Base-by-base conservation (phyloP, 2,329 filamentous ascomycete genomes). In the Parafenestella ontariensis region DNA sequence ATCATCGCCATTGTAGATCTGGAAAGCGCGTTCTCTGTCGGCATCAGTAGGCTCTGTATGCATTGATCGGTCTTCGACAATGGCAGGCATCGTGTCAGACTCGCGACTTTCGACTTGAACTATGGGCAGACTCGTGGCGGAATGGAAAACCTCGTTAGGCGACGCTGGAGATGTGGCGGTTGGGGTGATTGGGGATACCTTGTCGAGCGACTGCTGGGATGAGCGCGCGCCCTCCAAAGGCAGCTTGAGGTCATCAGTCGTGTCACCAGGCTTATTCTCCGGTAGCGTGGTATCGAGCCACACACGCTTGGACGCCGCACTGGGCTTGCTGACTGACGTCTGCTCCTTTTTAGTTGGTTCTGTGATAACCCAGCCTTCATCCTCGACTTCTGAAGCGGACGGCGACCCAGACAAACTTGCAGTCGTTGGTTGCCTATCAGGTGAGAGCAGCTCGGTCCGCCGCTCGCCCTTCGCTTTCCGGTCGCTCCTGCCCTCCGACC, bases 1-100 rank as follows among this genome's bases (percentile, higher is more conserved):
- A 70, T 96, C 92, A 56, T 89, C 86, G 34, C 93, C 92, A 52
- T 94, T 89, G 71, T 86, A 98, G 36, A 99, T 92, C 69, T 87
- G 88, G 64, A 88, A 84, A 1, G 94, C 95, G 71, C 90, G 91
- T 62, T 89, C 85, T 18, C 85, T 83, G 65, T 96, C 92, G 52
- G 90, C 87, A 33, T 87, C 84, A 1, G 85, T 79, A 4, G 81
- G 79, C 83, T 77, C 73, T 39, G 70, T 62, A 20, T 64, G 64
- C 36, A 58, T 55, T 2, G 66, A 57, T 40, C 58, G 62, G 52
- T 66, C 66, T 37, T 77, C 74, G 53, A 77, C 62, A 56, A 75
- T 62, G 49, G 75, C 59, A 24, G 71, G 67, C 71, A 75, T 73
- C 40, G 66, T 31, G 65, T 73, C 56, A 10, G 77, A 72, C 24